Base-by-base conservation (phyloP, 306 rosid genomes). In the Castanea sativa region DNA sequence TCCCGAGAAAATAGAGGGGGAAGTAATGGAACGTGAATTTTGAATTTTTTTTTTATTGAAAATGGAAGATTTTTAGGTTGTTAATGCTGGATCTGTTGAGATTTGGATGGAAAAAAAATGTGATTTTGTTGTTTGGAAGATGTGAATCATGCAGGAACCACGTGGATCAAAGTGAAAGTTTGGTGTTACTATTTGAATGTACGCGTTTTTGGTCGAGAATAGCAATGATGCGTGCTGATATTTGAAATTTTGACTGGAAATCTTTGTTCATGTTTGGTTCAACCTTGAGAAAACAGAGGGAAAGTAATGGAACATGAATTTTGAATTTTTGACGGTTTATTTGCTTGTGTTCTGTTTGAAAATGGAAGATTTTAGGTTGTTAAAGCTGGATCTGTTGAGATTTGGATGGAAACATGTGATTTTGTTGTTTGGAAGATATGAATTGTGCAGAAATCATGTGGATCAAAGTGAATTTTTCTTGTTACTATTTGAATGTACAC, bases 351-450 rank as follows among this genome's bases (percentile, higher is more conserved):
- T 49, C 4, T 73, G 16, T 18, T 7, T 3, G 11, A 0, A 3
- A 25, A 56, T 56, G n/a, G 30, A 23, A 2, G 29, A 8, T 69
- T 35, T 10, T 10, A 11, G 63, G 25, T 73, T 13, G 20, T 55
- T 12, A 3, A 4, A 12, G 73, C 30, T 74, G 76, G 85, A 77
- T 82, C 79, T 29, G 16, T 43, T 68, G 69, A 61, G 38, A 76
- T 61, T 45, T 55, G 64, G 13, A 10, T 20, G 69, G 53, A 16
- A 16, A 23, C 32, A 60, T 78, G 71, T 5, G 25, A 25, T 12
- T 29, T 67, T 52, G 23, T 23, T 4, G 32, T 60, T 35, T 13
- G 33, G 33, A 79, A 27, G 27, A 19, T 32, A n/a, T 61, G 15
- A 19, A 23, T 30, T 73, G 8, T 63, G 60, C 67, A 30, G 5